Conservation (phyloP, 345 rosid genomes). For the Euphorbia tirucalli region DNA sequence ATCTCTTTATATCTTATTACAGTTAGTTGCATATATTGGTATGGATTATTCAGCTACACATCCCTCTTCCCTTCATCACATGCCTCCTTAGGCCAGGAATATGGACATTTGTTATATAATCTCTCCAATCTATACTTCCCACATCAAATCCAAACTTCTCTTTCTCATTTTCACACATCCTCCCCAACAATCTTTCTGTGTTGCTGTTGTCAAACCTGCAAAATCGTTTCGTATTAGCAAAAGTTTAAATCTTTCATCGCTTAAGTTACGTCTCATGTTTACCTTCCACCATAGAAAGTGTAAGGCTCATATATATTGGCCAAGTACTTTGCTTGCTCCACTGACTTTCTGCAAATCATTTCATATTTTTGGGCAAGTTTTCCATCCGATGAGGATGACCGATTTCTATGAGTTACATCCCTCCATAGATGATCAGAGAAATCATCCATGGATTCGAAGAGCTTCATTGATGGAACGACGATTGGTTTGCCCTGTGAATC, state of each 20-base stretch:
- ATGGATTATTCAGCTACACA: not conserved
- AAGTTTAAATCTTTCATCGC: too few relatives aligned
- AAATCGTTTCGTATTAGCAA: not conserved
- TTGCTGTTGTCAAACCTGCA: conserved; percentile 86
- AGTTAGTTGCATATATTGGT: not conserved
- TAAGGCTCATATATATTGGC: conserved; percentile 84
- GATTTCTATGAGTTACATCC: conserved; percentile 50
- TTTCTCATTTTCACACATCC: conserved; percentile 76
- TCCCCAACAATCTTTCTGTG: conserved; percentile 62
- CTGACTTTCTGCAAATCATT: conserved; percentile 60
- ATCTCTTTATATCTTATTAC: conserved; percentile 18
- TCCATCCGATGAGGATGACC: conserved; percentile 39
- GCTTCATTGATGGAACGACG: conserved; percentile 68
- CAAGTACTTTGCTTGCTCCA: conserved; percentile 80
- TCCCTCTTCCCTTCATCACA: conserved; percentile 30
- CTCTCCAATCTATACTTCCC: conserved; percentile 29
- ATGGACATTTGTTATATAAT: conserved; percentile 30
- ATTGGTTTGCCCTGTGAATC: conserved; percentile 80
- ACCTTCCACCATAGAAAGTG: conserved; percentile 91
- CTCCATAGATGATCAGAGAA: conserved; percentile 67
- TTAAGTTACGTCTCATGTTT: too few relatives aligned
- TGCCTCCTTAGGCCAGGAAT: conserved; percentile 32
- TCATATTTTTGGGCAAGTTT: conserved; percentile 59
- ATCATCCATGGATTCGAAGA: conserved; percentile 72
- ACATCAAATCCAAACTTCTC: conserved; percentile 56